Base-by-base conservation (phyloP, 73 alveolate genomes). In the Paramecium biaurelia region DNA sequence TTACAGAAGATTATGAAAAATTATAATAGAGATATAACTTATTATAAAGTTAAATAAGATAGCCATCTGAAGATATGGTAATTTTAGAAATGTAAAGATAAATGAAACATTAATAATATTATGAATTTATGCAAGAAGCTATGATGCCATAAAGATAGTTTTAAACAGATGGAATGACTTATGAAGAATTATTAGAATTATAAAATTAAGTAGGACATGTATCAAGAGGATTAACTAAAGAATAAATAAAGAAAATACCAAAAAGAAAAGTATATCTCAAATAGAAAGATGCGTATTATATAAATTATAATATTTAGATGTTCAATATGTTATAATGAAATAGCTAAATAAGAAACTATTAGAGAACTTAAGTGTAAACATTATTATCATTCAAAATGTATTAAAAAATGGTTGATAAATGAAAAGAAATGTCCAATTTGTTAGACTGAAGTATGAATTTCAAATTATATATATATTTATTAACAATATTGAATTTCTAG, bases 371-470 rank as follows among this genome's bases (percentile, higher is more conserved):
- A 76, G 12, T 89, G 94, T 38, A 89, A 53, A 63, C 94, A 89
- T 47, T 43, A 21, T 11, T 89, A 70, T 37, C 94, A 89, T 28
- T 47, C 90, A 15, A 63, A 70, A 34, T 89, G 94, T 89, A 82
- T 89, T 21, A 82, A 68, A 4, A 70, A 56, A 41, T 89, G 94
- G 94, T 89, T 89, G 56, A 12, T 30, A 18, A 30, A 89, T 23
- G 94, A 89, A 45, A 89, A 89, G 56, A 89, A 89, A 70, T 89
- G 94, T 34, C 94, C 94, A 21, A 82, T 89, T 68, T 89, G 94
- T 24, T 58, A 68, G n/a, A 63, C 63, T 28, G 94, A 89, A 89
- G 41, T 70, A 38, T 57, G 87, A 23, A 86, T 86, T 7, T n/a
- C 9, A 53, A 15, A 18, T 53, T 53, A 15, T 53, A 53, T 47